Conservation (phyloP, 768 basidiomycete species). For the Leucocoprinus birnbaumii region DNA sequence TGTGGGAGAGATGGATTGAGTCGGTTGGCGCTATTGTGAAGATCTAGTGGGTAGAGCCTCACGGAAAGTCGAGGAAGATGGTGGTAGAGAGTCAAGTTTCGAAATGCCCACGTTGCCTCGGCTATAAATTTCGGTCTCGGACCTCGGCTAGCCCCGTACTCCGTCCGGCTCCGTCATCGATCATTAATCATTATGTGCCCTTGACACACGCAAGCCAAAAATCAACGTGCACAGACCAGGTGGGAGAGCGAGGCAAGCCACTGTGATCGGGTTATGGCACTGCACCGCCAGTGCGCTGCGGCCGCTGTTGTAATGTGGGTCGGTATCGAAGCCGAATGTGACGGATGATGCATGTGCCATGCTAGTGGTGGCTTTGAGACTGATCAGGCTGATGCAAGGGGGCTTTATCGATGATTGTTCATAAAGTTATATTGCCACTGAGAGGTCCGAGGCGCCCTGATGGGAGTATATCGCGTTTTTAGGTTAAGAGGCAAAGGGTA, state of each 20-base stretch:
- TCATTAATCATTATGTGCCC: not conserved
- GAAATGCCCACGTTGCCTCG: conserved; percentile 11
- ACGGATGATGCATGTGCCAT: too few species aligned
- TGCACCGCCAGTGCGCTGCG: too few species aligned
- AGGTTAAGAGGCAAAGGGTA: too few species aligned
- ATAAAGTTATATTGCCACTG: too few species aligned
- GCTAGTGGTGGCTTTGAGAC: too few species aligned
- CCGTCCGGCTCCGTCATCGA: conserved; percentile 1
- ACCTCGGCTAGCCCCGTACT: not conserved
- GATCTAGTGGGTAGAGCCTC: conserved; percentile 25
- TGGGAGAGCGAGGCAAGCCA: not conserved
- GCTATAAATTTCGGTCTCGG: conserved; percentile 11
- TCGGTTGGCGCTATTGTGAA: conserved; percentile 67
- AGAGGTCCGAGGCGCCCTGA: too few species aligned
- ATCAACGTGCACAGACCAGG: not conserved
- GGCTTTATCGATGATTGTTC: too few species aligned
- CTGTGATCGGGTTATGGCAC: not conserved
- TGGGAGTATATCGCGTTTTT: too few species aligned
- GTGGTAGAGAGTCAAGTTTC: conserved; percentile 10
- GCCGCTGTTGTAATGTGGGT: not conserved
- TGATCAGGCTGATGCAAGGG: too few species aligned
- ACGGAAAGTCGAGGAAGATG: conserved; percentile 16
- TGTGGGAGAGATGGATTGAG: conserved; percentile 34
- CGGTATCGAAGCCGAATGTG: not conserved
- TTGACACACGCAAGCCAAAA: not conserved